Evolutionary conservation across 148 eudicot genomes (phyloP), one percentile per base, ranked within the genome.

Genomic region (Euryodendron excelsum): DNA sequence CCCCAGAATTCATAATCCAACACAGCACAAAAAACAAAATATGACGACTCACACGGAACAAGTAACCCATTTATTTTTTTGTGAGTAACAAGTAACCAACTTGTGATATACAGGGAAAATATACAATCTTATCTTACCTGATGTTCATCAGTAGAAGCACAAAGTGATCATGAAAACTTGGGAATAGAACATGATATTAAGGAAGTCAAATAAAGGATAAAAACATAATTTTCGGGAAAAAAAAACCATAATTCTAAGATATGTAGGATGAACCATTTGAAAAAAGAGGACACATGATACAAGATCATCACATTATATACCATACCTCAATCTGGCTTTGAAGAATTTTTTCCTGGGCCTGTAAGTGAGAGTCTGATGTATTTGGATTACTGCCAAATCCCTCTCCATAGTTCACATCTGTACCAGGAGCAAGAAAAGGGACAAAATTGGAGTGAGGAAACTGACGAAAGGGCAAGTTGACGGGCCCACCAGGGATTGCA

Each of bases 261-360:
- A 14, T 13, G 36, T 56, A 21, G 18, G 33, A 44, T 15, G 21
- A 52, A 66, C 45, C 36, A 53, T 64, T n/a, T 36, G 27, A 55
- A 77, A 31, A 20, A 31, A 50, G 55, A 55, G 14, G 28, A 31
- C 3, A 67, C 41, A 25, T 27, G 58, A 31, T 17, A 74, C 50
- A 56, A 33, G 48, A 68, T 53, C 58, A 53, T 56, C 30, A 55
- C 3, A 75, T 3, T 28, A 55, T 25, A 2, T 20, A 55, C 27
- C 33, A 33, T 86, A 96, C 99, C 99, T 93, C 92, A 81, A 91
- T 90, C 77, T 89, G 93, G 47, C 85, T 86, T 83, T 90, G 87
- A 75, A 96, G 70, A 37, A 86, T 53, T 72, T 84, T 83, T 79
- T 84, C 86, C 63, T 87, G 91, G 8, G 77, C 76, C 61, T 91